Conservation (phyloP, 345 rosid genomes). For the Pelargonium nanum region DNA sequence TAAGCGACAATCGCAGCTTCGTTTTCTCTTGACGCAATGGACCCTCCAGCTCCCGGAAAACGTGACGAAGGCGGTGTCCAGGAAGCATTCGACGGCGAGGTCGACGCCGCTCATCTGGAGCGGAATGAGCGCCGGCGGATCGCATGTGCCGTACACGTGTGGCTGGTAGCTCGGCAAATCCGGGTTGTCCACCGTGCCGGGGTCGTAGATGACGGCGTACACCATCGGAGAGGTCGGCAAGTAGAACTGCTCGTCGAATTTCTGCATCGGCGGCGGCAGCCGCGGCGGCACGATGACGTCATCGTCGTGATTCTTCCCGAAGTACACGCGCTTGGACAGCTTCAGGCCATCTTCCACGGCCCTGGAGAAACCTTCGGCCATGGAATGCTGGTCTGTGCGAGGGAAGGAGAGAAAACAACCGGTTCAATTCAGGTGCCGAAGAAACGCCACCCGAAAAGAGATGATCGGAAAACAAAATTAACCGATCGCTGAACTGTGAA, state of each 20-base stretch:
- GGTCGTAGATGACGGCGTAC: slow-evolving; percentile 72
- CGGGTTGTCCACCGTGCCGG: slow-evolving; percentile 80
- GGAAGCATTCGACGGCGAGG: slow-evolving; percentile 48
- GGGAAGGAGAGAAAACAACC: too few species aligned
- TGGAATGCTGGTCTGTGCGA: too few species aligned
- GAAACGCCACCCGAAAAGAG: too few species aligned
- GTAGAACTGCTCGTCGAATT: slow-evolving; percentile 16
- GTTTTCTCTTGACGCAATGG: slow-evolving; percentile 87
- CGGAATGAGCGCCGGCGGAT: slow-evolving; percentile 86
- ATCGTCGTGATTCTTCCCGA: slow-evolving; percentile 74
- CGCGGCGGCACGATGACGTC: slow-evolving; percentile 51
- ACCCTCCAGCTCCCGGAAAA: slow-evolving; percentile 71
- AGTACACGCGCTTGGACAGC: slow-evolving; percentile 62
- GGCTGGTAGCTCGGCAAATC: slow-evolving; percentile 96
- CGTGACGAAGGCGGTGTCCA: slow-evolving; percentile 52
- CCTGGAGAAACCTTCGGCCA: slow-evolving; percentile 67
- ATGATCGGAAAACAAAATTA: too few species aligned
- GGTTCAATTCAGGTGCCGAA: too few species aligned
- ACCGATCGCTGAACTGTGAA: too few species aligned
- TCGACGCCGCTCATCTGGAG: slow-evolving; percentile 71
- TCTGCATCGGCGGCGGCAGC: slow-evolving; percentile 49
- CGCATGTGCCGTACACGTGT: slow-evolving; percentile 81
- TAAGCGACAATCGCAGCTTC: slow-evolving; percentile 68
- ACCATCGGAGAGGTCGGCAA: slow-evolving; percentile 77
- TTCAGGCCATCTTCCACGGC: slow-evolving; percentile 80